Conservation (phyloP, 1,284 basidiomycete species). For the Cutaneotrichosporon dermatis region DNA sequence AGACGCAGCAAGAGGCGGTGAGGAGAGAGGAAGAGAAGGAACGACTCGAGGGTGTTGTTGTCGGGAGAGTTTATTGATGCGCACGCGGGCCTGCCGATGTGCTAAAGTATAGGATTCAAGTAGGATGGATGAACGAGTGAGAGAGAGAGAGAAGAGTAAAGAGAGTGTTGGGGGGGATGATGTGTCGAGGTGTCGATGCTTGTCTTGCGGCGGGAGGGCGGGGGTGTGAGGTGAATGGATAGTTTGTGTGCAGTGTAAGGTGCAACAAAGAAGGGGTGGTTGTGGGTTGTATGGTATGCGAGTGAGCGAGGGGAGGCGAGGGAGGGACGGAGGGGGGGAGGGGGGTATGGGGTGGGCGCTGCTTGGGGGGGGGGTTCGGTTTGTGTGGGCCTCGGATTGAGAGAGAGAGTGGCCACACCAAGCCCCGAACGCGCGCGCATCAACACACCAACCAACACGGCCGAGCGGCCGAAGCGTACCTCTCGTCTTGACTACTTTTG, state of each 20-base stretch:
- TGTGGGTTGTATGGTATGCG: neutral
- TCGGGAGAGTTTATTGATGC: too few species aligned
- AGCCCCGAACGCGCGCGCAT: too few species aligned
- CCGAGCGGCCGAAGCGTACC: too few species aligned
- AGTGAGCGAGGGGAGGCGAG: too few species aligned
- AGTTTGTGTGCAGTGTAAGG: neutral
- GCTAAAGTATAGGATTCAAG: neutral
- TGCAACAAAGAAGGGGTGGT: too few species aligned
- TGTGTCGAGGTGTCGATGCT: neutral
- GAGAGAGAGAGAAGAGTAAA: neutral
- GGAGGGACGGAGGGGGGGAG: too few species aligned
- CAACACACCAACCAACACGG: too few species aligned
- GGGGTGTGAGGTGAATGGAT: neutral
- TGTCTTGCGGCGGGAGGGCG: neutral
- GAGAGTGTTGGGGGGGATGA: neutral
- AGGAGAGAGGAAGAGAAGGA: neutral
- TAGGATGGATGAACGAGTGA: neutral
- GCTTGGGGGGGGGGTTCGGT: too few species aligned
- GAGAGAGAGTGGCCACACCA: too few species aligned
- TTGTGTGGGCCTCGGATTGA: too few species aligned
- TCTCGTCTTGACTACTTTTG: too few species aligned
- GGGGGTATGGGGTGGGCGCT: too few species aligned
- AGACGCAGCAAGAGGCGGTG: neutral
- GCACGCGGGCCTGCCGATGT: neutral
- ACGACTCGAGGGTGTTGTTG: neutral